phyloP scores from a whole-genome alignment of 345 rosid species.

The Durio zibethinus region DNA sequence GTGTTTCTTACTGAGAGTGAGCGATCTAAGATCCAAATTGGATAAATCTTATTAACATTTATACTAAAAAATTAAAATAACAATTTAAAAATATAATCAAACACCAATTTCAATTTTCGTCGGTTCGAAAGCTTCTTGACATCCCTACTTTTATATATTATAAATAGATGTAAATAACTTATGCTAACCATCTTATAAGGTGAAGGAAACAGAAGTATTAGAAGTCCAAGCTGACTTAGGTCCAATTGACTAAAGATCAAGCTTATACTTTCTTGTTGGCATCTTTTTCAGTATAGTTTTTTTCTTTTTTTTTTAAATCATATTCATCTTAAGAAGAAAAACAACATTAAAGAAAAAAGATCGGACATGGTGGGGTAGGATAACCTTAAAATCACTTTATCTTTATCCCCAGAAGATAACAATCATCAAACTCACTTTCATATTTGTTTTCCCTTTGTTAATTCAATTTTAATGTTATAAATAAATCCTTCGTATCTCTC shows the following conservation, averaged over 20 bases:
- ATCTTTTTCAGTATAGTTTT: too few relatives aligned
- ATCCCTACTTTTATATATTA: too few relatives aligned
- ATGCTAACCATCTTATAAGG: too few relatives aligned
- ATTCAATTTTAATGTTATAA: not conserved
- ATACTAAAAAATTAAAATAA: too few relatives aligned
- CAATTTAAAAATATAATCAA: too few relatives aligned
- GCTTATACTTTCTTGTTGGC: too few relatives aligned
- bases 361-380: slow-evolving; percentile 35
- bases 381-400: slow-evolving; percentile 22
- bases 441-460: not conserved
- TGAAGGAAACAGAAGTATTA: not conserved
- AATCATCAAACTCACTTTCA: slow-evolving; percentile 2
- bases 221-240: not conserved
- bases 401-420: slow-evolving; percentile 6
- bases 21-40: too few relatives aligned
- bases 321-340: not conserved
- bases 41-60: too few relatives aligned
- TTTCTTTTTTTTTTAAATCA: not conserved
- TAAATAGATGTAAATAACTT: too few relatives aligned
- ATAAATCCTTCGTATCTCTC: slow-evolving; percentile 4
- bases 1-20: too few relatives aligned
- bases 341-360: not conserved
- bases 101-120: too few relatives aligned
- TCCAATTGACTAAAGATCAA: not conserved
- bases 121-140: too few relatives aligned